phyloP scores from a whole-genome alignment of 331 rosid species.

The Malus hybrid region DNA sequence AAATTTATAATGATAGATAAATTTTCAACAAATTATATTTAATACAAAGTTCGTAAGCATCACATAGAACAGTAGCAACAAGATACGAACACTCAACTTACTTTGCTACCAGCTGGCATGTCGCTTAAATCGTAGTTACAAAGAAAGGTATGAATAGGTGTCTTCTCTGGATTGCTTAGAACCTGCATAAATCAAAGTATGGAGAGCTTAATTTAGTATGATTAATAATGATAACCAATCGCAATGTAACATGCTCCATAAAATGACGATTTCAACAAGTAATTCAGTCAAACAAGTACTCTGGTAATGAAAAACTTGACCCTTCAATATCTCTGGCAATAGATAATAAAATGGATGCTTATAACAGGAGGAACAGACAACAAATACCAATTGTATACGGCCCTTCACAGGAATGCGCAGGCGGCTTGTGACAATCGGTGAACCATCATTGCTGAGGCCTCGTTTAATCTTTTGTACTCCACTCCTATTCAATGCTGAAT shows the following conservation, averaged over 20 bases:
- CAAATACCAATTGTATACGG: conserved; percentile 70
- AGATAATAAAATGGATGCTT: not conserved
- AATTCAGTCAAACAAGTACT: not conserved
- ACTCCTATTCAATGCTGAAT: conserved; percentile 38
- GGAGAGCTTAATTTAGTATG: not conserved
- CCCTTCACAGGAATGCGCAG: conserved; percentile 86
- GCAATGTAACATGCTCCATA: not conserved
- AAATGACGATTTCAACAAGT: not conserved
- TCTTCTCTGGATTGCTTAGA: conserved; percentile 93
- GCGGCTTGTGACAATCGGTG: conserved; percentile 51
- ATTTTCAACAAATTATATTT: not conserved
- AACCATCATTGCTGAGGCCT: conserved; percentile 46
- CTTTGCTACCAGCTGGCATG: conserved; percentile 90
- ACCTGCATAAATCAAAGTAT: conserved; percentile 45
- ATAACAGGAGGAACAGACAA: not conserved
- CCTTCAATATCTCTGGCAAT: not conserved
- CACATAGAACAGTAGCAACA: not conserved
- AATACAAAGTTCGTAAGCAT: not conserved
- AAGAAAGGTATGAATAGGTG: conserved; percentile 93
- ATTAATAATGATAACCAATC: not conserved
- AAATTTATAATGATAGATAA: not conserved
- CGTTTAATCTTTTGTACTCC: conserved; percentile 43
- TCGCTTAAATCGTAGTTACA: conserved; percentile 88
- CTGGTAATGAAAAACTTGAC: not conserved
- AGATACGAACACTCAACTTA: conserved; percentile 22